A percentile compares a stretch with the other conserved stretches of the same genome.
Conservation (phyloP, 2,329 filamentous ascomycete genomes). For the Fusarium irregulare region DNA sequence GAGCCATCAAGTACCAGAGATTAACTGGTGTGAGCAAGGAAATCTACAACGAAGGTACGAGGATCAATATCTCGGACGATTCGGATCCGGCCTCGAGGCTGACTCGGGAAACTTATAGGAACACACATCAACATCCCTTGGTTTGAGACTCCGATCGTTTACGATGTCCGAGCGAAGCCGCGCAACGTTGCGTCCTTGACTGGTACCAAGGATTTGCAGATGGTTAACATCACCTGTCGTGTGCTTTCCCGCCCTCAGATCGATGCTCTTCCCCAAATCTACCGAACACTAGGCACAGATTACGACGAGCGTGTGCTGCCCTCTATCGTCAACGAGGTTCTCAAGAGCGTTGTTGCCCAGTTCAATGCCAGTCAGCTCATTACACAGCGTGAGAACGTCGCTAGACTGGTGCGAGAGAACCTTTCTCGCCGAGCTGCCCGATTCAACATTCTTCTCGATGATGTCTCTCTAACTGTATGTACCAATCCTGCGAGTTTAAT, state of each 20-base stretch:
- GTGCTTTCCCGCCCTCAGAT: conserved; percentile 92
- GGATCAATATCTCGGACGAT: conserved; percentile 16
- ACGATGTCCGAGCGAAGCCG: conserved; percentile 97
- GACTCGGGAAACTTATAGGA: conserved; percentile 61
- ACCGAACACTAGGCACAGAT: conserved; percentile 92
- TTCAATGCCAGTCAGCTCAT: conserved; percentile 99
- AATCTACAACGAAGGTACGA: conserved; percentile 91
- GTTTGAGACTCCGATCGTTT: conserved; percentile 96
- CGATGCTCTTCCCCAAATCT: conserved; percentile 93
- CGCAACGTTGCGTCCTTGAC: conserved; percentile 96
- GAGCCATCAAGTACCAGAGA: conserved; percentile 98
- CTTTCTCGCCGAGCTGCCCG: conserved; percentile 88
- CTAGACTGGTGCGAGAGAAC: conserved; percentile 90
- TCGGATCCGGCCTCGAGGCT: conserved; percentile 32
- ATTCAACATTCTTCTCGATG: conserved; percentile 97
- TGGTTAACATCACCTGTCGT: conserved; percentile 99
- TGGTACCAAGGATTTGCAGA: conserved; percentile 98
- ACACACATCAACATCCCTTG: conserved; percentile 95
- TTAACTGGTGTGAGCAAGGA: conserved; percentile 93
- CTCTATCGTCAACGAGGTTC: conserved; percentile 97
- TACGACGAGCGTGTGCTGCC: conserved; percentile 97
- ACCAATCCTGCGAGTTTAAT: neutral
- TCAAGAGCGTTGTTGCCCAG: conserved; percentile 98
- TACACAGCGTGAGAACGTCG: conserved; percentile 98
- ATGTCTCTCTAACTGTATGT: conserved; percentile 93